These are phyloP conservation scores for Silene conica DNA, from an alignment of 148 eudicot species.

Conservation along the genomic window DNA sequence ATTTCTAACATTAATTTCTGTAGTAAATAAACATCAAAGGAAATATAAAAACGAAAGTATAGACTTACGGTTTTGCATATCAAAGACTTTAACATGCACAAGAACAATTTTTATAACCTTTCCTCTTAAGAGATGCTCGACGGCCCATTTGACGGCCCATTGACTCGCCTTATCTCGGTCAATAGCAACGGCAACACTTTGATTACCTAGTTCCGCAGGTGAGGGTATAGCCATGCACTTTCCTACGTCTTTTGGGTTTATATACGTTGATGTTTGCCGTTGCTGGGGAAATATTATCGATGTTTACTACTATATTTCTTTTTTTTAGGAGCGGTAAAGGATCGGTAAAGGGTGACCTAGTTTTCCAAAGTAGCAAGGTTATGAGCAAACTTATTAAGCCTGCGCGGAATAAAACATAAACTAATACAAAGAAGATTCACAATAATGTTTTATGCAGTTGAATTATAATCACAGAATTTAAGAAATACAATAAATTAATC, in stretches of 20 bases:
- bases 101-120: conserved; percentile 30
- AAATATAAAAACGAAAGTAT: neutral
- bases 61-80: conserved; percentile 31
- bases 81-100: conserved; percentile 49
- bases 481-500: neutral
- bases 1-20: no score
- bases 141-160: conserved; percentile 64
- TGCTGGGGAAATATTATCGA: neutral
- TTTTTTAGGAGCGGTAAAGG: no score
- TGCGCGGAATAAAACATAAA: no score
- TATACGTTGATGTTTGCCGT: neutral
- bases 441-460: neutral
- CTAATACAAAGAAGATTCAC: no score
- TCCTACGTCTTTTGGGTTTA: neutral
- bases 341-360: no score
- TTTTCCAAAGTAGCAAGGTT: no score
- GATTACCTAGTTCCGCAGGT: conserved; percentile 6
- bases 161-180: conserved; percentile 74
- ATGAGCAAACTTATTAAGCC: no score
- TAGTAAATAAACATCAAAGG: neutral
- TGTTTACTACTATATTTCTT: no score
- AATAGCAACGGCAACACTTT: conserved; percentile 41
- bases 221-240: neutral
- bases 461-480: neutral
- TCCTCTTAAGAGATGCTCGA: conserved; percentile 44